Base-by-base conservation (phyloP, 805 yeast genomes). In the Maudiozyma turicensis region DNA sequence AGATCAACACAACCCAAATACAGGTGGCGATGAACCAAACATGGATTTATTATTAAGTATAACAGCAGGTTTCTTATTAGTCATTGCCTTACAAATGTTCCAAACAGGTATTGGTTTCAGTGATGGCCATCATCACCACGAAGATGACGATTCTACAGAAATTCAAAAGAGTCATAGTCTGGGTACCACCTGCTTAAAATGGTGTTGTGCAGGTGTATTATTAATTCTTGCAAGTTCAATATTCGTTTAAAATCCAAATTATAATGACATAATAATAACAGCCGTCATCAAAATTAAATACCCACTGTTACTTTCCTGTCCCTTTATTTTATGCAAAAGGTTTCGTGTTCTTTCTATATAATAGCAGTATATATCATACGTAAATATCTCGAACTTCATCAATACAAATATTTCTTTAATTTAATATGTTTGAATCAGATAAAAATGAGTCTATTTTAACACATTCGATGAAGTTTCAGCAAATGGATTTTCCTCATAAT, bases 71-170 rank as follows among this genome's bases (percentile, higher is more conserved):
- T 90, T 90, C 59, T 71, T 90, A 57, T 72, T 83, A 0, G 84
- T 84, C n/a, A 83, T 90, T 44, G 84, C 89, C 0, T 67, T 88
- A 42, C 90, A 89, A 56, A 86, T 90, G 95, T 82, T 86, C 60
- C 85, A 89, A 9, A 79, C 90, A 15, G 86, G 95, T 0, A 77
- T 87, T 32, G 76, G 82, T 0, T 87, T 87, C 63, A 89, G 93
- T 34, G 95, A 90, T 7, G 70, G 77, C 30, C 84, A 83, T 46
- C 67, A 64, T 42, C 69, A 66, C 45, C 67, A 64, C 40, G 56
- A 56, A 43, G 58, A 52, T 38, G 65, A 61, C 40, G 61, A 54
- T 20, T 55, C 54, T 13, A 55, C 52, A 15, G 57, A 58, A 43
- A 50, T 56, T 28, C 52, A 52, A 20, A 57, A 57, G 28, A 58